Conservation (phyloP, 2,329 filamentous ascomycete genomes). For the Chrysoporthe cubensis region DNA sequence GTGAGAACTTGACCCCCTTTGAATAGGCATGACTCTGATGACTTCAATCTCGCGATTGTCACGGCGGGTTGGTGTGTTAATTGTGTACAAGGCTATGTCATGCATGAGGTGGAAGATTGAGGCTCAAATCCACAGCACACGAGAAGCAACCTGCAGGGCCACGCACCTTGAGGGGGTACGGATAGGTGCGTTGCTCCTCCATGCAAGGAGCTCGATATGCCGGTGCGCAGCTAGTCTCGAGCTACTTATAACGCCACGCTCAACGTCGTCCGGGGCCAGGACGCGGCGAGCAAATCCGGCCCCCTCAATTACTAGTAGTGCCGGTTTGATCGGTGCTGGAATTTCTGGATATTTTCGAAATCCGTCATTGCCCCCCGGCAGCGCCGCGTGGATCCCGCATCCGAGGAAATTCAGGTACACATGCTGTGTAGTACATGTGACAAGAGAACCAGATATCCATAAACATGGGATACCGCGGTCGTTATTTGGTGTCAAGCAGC, state of each 20-base stretch:
- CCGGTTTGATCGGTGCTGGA: neutral
- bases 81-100: slow-evolving; percentile 32
- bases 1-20: neutral
- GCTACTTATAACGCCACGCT: slow-evolving; percentile 6
- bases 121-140: slow-evolving; percentile 37
- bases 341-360: slow-evolving; percentile 4
- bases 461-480: neutral
- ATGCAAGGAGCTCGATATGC: slow-evolving; percentile 11
- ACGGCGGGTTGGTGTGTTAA: slow-evolving; percentile 14
- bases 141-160: slow-evolving; percentile 21
- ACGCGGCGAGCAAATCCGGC: neutral
- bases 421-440: neutral
- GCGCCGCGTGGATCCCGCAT: neutral
- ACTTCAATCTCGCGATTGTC: neutral
- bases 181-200: slow-evolving; percentile 13
- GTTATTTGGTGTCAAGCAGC: neutral
- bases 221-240: slow-evolving; percentile 8
- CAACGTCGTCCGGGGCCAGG: neutral
- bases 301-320: neutral
- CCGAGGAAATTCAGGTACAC: neutral
- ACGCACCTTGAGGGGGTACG: slow-evolving; percentile 14
- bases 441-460: neutral
- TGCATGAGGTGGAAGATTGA: slow-evolving; percentile 40
- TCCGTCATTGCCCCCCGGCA: neutral
- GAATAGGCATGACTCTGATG: slow-evolving; percentile 16